Evolutionary conservation across 2,329 filamentous ascomycete species (phyloP).

Genomic region (Paracoccidioides brasiliensis): DNA sequence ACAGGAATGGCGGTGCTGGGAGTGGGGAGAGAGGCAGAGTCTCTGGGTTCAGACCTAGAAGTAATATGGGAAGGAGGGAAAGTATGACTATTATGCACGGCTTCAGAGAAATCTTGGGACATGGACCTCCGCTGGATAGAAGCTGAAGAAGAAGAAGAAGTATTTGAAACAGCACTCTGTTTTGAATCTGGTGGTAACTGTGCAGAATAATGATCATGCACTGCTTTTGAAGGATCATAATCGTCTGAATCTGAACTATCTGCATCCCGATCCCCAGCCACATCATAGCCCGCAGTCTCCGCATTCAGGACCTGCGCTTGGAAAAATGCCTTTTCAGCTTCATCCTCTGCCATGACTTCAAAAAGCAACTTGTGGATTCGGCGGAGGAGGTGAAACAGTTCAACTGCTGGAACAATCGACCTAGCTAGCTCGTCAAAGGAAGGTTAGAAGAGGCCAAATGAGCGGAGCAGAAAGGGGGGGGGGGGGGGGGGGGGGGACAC

Average conservation of each 20-base stretch:
- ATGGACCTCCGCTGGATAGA: slow-evolving; percentile 14
- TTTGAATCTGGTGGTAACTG: slow-evolving; percentile 19
- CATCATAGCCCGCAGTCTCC: slow-evolving; percentile 26
- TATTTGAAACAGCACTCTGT: slow-evolving; percentile 17
- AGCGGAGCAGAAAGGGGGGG: not conserved
- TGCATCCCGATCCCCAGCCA: slow-evolving; percentile 37
- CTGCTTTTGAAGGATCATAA: slow-evolving; percentile 40
- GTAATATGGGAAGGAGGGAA: slow-evolving; percentile 20
- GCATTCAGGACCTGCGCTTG: slow-evolving; percentile 35
- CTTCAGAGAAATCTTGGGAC: slow-evolving; percentile 19
- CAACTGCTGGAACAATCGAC: not conserved
- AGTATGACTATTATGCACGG: slow-evolving; percentile 17
- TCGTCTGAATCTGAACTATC: slow-evolving; percentile 45
- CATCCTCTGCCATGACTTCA: slow-evolving; percentile 38
- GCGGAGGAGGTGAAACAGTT: not conserved
- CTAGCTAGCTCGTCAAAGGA: not conserved
- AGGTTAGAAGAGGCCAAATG: not conserved
- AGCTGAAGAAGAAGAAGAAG: slow-evolving; percentile 16
- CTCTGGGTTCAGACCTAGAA: slow-evolving; percentile 24
- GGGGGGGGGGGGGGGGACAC: not conserved
- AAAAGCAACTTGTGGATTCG: not conserved
- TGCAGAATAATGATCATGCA: slow-evolving; percentile 29
- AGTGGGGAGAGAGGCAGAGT: slow-evolving; percentile 18
- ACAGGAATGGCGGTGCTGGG: slow-evolving; percentile 19
- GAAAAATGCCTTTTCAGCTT: slow-evolving; percentile 42